Percentiles rank a stretch among this genome's conserved stretches.
Conservation (phyloP, 1,139 yeast species). For the Magnusiomyces suaveolens region DNA sequence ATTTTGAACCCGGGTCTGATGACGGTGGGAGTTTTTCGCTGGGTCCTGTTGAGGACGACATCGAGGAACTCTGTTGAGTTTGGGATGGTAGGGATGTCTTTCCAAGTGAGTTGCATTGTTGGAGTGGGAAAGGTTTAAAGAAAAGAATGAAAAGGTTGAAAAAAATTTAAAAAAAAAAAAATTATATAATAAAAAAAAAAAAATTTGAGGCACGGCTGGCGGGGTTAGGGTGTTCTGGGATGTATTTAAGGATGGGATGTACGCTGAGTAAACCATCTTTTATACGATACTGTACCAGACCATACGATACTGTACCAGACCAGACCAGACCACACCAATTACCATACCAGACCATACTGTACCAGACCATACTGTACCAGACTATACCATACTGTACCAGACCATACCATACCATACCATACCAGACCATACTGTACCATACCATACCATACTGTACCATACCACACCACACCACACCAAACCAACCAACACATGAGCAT, state of each 20-base stretch:
- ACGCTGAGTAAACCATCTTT: not conserved
- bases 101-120: conserved; percentile 98
- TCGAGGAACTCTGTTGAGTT: conserved; percentile 88
- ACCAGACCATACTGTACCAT: too few species aligned
- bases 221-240: not conserved
- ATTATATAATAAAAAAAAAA: not conserved
- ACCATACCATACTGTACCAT: too few species aligned
- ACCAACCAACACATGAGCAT: conserved; percentile 20
- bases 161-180: not conserved
- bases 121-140: conserved; percentile 7
- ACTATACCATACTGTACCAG: too few species aligned
- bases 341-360: too few species aligned
- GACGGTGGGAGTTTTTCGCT: conserved; percentile 96
- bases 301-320: too few species aligned
- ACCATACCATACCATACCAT: too few species aligned
- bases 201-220: not conserved
- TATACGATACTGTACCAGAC: too few species aligned
- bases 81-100: conserved; percentile 93
- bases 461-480: too few species aligned
- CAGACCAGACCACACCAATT: too few species aligned
- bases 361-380: too few species aligned
- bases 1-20: conserved; percentile 94
- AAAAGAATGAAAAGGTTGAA: conserved; percentile 4
- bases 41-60: conserved; percentile 92
- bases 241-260: not conserved